Conservation (phyloP, 495 filamentous ascomycete species). For the Aspergillus olivimuriae region DNA sequence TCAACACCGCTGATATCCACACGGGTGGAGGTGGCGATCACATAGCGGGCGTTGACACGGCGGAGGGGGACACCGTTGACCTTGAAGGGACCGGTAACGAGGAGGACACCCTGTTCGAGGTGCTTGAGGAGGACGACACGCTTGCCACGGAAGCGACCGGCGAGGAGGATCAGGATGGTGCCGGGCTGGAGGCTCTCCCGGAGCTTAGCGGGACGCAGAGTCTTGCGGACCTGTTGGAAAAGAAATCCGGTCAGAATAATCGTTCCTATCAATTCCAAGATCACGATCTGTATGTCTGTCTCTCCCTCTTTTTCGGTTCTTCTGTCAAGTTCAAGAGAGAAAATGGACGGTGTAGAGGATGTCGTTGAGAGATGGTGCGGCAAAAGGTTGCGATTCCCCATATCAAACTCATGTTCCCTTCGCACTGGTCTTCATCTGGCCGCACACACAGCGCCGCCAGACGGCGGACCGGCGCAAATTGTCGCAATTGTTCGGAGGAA, state of each 20-base stretch:
- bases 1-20: conserved; percentile 83
- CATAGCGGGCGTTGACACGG: conserved; percentile 97
- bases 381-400: too few relatives aligned
- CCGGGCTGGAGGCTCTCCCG: conserved; percentile 86
- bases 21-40: conserved; percentile 91
- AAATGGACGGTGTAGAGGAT: too few relatives aligned
- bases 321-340: too few relatives aligned
- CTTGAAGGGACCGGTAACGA: conserved; percentile 99
- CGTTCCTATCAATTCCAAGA: conserved; percentile 16
- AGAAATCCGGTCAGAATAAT: conserved; percentile 30
- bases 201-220: conserved; percentile 73
- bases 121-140: conserved; percentile 97
- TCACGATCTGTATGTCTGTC: conserved; percentile 7
- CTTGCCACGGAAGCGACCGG: conserved; percentile 99
- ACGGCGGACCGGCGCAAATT: conserved; percentile 22
- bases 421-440: conserved; percentile 9
- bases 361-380: too few relatives aligned
- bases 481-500: conserved; percentile 30
- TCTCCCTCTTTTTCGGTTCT: too few relatives aligned
- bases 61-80: conserved; percentile 98
- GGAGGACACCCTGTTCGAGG: conserved; percentile 92
- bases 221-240: conserved; percentile 79
- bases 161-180: conserved; percentile 94
- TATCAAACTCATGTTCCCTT: too few relatives aligned
- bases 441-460: conserved; percentile 5